A percentile compares a stretch with the other conserved stretches of the same genome.
phyloP scores from a whole-genome alignment of 805 yeast genomes.

The Ogataea pilisensis region DNA sequence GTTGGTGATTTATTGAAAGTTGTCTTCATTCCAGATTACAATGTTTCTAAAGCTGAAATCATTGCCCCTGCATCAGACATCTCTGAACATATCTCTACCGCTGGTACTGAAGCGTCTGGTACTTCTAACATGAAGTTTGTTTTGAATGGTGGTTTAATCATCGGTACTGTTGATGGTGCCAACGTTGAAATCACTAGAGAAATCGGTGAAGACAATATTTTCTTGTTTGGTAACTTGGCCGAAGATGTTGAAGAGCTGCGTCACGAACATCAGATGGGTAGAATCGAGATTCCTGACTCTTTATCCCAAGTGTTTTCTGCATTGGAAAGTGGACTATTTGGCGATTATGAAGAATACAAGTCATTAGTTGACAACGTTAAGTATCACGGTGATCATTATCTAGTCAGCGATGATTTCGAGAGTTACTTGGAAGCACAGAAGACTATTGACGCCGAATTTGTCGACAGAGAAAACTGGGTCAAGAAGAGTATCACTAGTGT shows the following conservation, averaged over 20 bases:
- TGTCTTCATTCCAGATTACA: slow-evolving; percentile 86
- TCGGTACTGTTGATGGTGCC: slow-evolving; percentile 97
- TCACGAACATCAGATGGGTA: slow-evolving; percentile 63
- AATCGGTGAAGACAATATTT: slow-evolving; percentile 89
- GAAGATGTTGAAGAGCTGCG: slow-evolving; percentile 87
- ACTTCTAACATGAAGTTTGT: slow-evolving; percentile 96
- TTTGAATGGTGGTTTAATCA: slow-evolving; percentile 86
- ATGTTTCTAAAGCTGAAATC: slow-evolving; percentile 90
- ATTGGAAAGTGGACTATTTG: slow-evolving; percentile 68
- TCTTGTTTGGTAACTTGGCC: slow-evolving; percentile 84
- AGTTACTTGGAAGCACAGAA: slow-evolving; percentile 79
- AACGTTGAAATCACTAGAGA: slow-evolving; percentile 93
- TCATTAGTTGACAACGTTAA: slow-evolving; percentile 66
- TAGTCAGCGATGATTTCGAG: slow-evolving; percentile 86
- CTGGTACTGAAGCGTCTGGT: slow-evolving; percentile 96
- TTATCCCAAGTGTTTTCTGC: slow-evolving; percentile 60
- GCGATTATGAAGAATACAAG: slow-evolving; percentile 60
- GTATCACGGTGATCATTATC: slow-evolving; percentile 77
- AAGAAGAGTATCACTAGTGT: slow-evolving; percentile 73
- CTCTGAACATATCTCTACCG: slow-evolving; percentile 92
- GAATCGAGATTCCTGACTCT: slow-evolving; percentile 54
- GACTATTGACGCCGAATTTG: slow-evolving; percentile 67
- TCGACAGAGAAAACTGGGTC: slow-evolving; percentile 64
- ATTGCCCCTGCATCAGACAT: slow-evolving; percentile 87
- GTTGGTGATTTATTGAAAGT: slow-evolving; percentile 77